Base-by-base conservation (phyloP, 495 filamentous ascomycete species). In the Staphylotrichum longicolle region DNA sequence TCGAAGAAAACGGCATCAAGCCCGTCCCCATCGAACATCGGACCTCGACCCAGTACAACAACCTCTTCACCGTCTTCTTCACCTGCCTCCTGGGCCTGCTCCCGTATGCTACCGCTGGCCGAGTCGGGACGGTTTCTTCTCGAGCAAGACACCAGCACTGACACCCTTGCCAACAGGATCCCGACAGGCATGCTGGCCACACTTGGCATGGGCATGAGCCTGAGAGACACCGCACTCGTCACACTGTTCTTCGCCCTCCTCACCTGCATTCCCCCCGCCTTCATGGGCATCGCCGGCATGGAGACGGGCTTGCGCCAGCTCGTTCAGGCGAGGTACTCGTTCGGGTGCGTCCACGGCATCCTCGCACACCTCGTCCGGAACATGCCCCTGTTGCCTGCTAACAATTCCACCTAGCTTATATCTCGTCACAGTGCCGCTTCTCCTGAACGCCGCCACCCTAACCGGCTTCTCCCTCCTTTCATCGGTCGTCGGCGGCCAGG, bases 191-290 rank as follows among this genome's bases (percentile, higher is more conserved):
- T 83, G 68, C 68, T 82, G 33, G 82, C 79, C 8, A 82, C 78
- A 4, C 74, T 80, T 0, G 64, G 74, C 14, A 83, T 79, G 60
- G 77, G 76, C 30, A 67, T 86, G 71, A 73, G 73, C 41, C 71
- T 85, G n/a, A 69, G 82, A 44, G 82, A 86, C 62, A 71, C 80
- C 1, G 78, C 78, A 7, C 67, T 86, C 33, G 77, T 82, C 57
- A 86, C 85, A 56, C 56, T 86, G 14, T 85, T 85, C 71, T 83
- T 84, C 56, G 75, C 75, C 48, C 67, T 83, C 54, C 68, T 83
- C 12, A 80, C 74, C 39, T 77, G 77, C 3, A 64, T 82, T 33
- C 80, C 80, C 0, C 78, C 80, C 5, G 81, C 80, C 10, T 85
- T 82, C 64, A 79, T 85, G 68, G 77, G 77, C 33, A 80, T 79